Evolutionary conservation across 805 yeast genomes (phyloP).

Genomic region (Grigorovia humatica): DNA sequence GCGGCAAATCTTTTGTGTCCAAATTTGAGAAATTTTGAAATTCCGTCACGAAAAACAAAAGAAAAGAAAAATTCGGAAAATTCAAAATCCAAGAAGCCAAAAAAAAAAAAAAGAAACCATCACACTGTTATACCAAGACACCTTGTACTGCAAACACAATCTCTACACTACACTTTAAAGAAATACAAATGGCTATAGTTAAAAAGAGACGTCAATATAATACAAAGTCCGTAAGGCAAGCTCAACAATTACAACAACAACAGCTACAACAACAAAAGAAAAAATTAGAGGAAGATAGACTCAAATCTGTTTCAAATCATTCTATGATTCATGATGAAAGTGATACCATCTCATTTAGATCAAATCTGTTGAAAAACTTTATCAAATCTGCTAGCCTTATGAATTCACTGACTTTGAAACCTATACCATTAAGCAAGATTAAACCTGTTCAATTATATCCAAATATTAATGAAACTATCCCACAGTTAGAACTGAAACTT

Average conservation of each 20-base stretch:
- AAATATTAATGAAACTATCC: background rate
- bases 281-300: constrained; percentile 14
- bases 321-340: constrained; percentile 26
- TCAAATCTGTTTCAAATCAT: constrained; percentile 20
- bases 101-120: too few relatives aligned
- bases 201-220: constrained; percentile 20
- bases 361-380: constrained; percentile 18
- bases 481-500: background rate
- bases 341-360: constrained; percentile 25
- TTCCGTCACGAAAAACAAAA: too few relatives aligned
- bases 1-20: too few relatives aligned
- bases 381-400: constrained; percentile 15
- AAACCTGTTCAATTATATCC: constrained; percentile 9
- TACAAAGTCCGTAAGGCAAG: constrained; percentile 11
- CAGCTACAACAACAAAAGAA: constrained; percentile 11
- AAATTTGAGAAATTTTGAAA: too few relatives aligned
- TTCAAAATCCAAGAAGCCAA: too few relatives aligned
- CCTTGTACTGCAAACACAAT: too few relatives aligned
- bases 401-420: constrained; percentile 17
- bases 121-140: too few relatives aligned
- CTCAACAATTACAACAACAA: constrained; percentile 10
- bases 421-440: constrained; percentile 16
- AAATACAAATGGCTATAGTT: constrained; percentile 17
- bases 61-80: too few relatives aligned
- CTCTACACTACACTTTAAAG: too few relatives aligned